Evolutionary conservation across 2,329 filamentous ascomycete genomes (phyloP).

Genomic region (Berkeleyomyces rouxiae): DNA sequence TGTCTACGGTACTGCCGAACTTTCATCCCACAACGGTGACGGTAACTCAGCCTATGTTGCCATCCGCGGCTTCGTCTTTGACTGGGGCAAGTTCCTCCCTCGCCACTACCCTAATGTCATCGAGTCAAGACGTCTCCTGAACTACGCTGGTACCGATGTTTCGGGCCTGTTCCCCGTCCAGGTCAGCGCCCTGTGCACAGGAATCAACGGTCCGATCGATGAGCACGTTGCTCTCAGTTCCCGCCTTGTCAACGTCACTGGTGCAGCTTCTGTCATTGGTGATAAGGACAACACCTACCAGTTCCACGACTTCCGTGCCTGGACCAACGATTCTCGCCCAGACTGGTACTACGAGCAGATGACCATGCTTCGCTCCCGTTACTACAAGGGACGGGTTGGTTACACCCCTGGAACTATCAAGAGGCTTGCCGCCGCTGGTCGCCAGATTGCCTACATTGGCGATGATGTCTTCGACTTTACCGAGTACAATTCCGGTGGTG

Average conservation of each 20-base stretch:
- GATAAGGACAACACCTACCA: constrained; percentile 52
- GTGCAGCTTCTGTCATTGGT: constrained; percentile 47
- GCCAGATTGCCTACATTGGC: constrained; percentile 62
- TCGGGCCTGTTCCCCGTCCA: constrained; percentile 83
- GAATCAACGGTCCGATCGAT: constrained; percentile 47
- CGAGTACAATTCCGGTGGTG: constrained; percentile 54
- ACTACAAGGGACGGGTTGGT: constrained; percentile 73
- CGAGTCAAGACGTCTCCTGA: constrained; percentile 40
- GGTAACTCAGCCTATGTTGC: constrained; percentile 51
- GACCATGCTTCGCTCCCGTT: constrained; percentile 57
- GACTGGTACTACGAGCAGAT: constrained; percentile 93
- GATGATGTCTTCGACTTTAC: constrained; percentile 78
- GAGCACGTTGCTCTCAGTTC: constrained; percentile 73
- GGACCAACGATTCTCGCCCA: constrained; percentile 61
- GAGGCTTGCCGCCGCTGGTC: constrained; percentile 45
- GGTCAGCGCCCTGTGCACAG: constrained; percentile 79
- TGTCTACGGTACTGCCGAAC: constrained; percentile 65
- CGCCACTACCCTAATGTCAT: constrained; percentile 58
- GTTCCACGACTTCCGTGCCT: constrained; percentile 88
- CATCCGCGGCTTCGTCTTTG: constrained; percentile 79
- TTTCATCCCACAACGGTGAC: constrained; percentile 59
- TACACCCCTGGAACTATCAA: constrained; percentile 65
- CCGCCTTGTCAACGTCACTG: constrained; percentile 56
- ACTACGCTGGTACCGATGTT: constrained; percentile 79
- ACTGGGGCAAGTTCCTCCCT: constrained; percentile 57